Evolutionary conservation across 2,329 filamentous ascomycete species (phyloP), one percentile per base, ranked within the genome.

Genomic region (Macrophomina tecta): DNA sequence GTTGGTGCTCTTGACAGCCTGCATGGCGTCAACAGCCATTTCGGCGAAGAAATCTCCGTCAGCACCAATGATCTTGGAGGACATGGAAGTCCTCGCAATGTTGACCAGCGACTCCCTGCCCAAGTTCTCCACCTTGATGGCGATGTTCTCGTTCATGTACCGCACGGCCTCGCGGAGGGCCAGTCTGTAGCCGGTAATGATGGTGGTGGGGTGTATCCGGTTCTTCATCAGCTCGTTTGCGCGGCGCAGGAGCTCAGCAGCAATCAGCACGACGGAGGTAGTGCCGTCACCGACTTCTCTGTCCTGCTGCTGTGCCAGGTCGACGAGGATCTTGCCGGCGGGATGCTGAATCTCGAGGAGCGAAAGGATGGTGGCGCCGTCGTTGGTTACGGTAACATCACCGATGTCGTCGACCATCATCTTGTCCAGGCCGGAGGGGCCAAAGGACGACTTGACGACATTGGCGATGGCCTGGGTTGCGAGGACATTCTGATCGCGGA

Each of bases 371-470:
- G 95, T 99, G 65, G 95, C 95, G 77, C 95, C 95, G 81, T 99
- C 95, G 82, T 99, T 99, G 72, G 95, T 99, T 68, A 99, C 95
- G 69, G 95, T 99, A 68, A 99, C 95, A 84, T 99, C 95, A 77
- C 95, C 95, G 80, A 99, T 98, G 79, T 99, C 95, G 83, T 99
- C 95, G 74, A 99, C 95, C 95, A 99, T 98, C 95, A 99, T 99
- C 88, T 99, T 99, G 80, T 99, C 95, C 72, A 99, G 87, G 58
- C 95, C 95, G 69, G 93, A 97, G 62, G 95, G 95, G 66, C 95
- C 95, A 78, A 99, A 99, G 16, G 95, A 99, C 81, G 92, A 97
- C 85, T 97, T 98, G 80, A 99, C 93, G 68, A 99, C 94, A 89
- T 98, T 99, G 75, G 95, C 91, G 76, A 99, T 98, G 68, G 94